These are phyloP conservation scores for Ocimum tenuiflorum DNA, from an alignment of 257 asterid species.

Conservation along the genomic window DNA sequence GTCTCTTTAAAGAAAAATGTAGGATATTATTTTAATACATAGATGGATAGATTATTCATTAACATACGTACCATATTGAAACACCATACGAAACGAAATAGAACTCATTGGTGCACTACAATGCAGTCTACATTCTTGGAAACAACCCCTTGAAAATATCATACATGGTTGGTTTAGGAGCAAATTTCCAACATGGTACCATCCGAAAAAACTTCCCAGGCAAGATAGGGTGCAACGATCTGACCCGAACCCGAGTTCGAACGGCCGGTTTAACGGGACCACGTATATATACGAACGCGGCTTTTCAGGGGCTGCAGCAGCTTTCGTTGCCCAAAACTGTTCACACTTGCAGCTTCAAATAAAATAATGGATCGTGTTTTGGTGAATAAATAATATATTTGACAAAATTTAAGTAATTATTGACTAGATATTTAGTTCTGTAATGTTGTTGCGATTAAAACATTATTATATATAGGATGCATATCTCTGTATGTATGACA, in stretches of 20 bases:
- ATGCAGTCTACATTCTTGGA: slow-evolving; percentile 67
- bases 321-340: slow-evolving; percentile 29
- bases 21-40: too few species aligned
- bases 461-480: background rate
- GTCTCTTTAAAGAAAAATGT: too few species aligned
- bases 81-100: too few species aligned
- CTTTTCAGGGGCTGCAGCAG: slow-evolving; percentile 53
- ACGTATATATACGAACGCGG: slow-evolving; percentile 67
- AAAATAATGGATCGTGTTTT: background rate
- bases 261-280: slow-evolving; percentile 53
- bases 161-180: slow-evolving; percentile 56
- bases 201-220: slow-evolving; percentile 23
- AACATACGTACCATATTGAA: too few species aligned
- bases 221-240: slow-evolving; percentile 54
- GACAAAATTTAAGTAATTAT: background rate
- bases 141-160: slow-evolving; percentile 57
- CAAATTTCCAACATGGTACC: slow-evolving; percentile 62
- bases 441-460: background rate
- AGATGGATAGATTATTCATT: too few species aligned
- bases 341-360: slow-evolving; percentile 8
- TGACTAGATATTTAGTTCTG: background rate
- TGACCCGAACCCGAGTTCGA: slow-evolving; percentile 58
- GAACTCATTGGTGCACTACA: slow-evolving; percentile 14
- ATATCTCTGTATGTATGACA: background rate
- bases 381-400: background rate